Base-by-base conservation (phyloP, 1,139 yeast genomes). In the Yamadazyma sp. region DNA sequence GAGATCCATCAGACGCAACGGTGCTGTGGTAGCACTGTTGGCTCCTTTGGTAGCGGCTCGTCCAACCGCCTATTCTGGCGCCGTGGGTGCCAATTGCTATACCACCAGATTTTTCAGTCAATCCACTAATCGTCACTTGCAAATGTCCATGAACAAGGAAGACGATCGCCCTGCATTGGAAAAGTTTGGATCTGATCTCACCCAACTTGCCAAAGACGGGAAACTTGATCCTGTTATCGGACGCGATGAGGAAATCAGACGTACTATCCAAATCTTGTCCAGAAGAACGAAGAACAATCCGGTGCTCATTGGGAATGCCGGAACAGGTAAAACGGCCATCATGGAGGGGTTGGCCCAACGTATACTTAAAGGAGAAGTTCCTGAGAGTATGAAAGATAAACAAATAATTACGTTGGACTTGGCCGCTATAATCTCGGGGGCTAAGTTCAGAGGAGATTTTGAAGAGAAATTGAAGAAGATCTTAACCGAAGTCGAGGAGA, bases 211-310 rank as follows among this genome's bases (percentile, higher is more conserved):
- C 1, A 74, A 76, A 49, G 87, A 86, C 46, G 98, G 98, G 33
- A 89, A 89, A 56, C 70, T 92, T 30, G 98, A 92, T 56, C 98
- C 98, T 0, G 98, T 92, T 22, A 92, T 92, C 55, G 98, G 98
- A 2, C 73, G 98, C 47, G 98, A 92, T 55, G 96, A 89, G 49
- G 98, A 92, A 57, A 92, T 92, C 43, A 76, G 92, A 43, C 72
- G 98, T 41, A 91, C 98, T 0, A 83, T 92, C 40, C 98, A 92
- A 59, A 89, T 92, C 39, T 67, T 92, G 36, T 87, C 96, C 1
- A 72, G 98, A 51, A 73, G 98, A 58, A 89, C 97, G 1, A 92
- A 92, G 61, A 91, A 91, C 57, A 92, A 92, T 56, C 98, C 98
- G 0, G 95, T 92, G 0, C 64, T 92, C 38, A 88, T 91, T 38